A percentile compares a stretch with the other conserved stretches of the same genome.
Evolutionary conservation across 768 basidiomycete genomes (phyloP).

Genomic region (Suillus placidus): DNA sequence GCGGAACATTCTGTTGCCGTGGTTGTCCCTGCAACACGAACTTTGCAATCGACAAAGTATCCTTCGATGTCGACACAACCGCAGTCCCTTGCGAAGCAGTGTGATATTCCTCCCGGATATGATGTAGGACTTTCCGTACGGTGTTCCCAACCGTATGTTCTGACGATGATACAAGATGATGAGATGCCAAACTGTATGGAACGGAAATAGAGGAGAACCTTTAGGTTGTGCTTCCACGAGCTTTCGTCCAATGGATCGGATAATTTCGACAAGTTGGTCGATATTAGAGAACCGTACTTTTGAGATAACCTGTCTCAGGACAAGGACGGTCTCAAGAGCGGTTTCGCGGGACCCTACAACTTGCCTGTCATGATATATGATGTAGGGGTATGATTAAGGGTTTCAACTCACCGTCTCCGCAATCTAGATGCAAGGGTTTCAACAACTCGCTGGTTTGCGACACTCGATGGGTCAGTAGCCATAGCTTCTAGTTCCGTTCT

Average conservation of each 20-base stretch:
- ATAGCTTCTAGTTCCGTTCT: conserved; percentile 28
- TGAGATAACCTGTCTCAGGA: conserved; percentile 88
- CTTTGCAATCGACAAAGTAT: conserved; percentile 73
- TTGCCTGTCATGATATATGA: conserved; percentile 56
- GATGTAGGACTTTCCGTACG: conserved; percentile 87
- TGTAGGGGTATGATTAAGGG: conserved; percentile 11
- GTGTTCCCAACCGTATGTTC: conserved; percentile 97
- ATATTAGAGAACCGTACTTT: conserved; percentile 85
- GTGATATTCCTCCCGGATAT: conserved; percentile 93
- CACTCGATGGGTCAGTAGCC: conserved; percentile 42
- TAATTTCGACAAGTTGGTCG: conserved; percentile 78
- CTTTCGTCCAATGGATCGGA: conserved; percentile 77
- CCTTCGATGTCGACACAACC: conserved; percentile 38
- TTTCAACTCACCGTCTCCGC: conserved; percentile 63
- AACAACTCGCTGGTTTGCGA: conserved; percentile 58
- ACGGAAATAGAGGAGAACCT: conserved; percentile 51
- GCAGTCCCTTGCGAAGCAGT: conserved; percentile 64
- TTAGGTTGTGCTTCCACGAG: conserved; percentile 93
- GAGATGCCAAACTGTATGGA: conserved; percentile 13
- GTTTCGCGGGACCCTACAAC: conserved; percentile 88
- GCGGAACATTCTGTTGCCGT: conserved; percentile 42
- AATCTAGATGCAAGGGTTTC: conserved; percentile 72
- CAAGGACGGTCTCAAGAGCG: conserved; percentile 85
- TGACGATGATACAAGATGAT: conserved; percentile 34
- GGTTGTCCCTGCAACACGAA: conserved; percentile 84